Conservation (phyloP, 495 filamentous ascomycete species). For the Podospora appendiculata region DNA sequence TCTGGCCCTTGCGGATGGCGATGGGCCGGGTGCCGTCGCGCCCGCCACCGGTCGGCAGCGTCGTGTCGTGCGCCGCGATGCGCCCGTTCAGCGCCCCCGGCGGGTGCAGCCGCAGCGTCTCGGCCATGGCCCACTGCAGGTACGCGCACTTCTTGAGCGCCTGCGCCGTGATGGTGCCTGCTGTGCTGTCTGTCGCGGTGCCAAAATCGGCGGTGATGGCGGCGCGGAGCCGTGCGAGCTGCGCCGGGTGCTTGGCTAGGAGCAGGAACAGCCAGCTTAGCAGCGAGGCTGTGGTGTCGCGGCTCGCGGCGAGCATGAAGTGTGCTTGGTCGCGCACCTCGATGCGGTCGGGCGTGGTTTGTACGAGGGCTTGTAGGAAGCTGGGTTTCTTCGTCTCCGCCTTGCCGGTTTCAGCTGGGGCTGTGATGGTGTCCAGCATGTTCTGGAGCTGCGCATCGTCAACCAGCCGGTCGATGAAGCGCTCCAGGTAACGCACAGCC, state of each 20-base stretch:
- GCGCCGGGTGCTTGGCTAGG: neutral
- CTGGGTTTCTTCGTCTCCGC: neutral
- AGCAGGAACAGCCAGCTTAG: constrained; percentile 4
- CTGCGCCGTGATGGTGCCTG: neutral
- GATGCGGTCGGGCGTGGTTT: too few species aligned
- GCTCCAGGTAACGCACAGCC: constrained; percentile 4
- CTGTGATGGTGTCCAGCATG: neutral
- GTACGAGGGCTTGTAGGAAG: too few species aligned
- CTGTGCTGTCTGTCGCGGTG: neutral
- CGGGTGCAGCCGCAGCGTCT: constrained; percentile 1
- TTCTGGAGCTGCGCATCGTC: neutral
- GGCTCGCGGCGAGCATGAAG: constrained; percentile 1
- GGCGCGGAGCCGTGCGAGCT: neutral
- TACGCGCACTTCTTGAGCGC: neutral
- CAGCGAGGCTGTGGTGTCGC: constrained; percentile 1
- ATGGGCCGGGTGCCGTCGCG: neutral
- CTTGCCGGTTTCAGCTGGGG: constrained; percentile 1
- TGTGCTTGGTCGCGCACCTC: constrained; percentile 2
- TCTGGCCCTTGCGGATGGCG: constrained; percentile 2
- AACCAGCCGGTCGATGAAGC: constrained; percentile 4
- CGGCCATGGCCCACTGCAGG: neutral
- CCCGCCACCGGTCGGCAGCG: constrained; percentile 1
- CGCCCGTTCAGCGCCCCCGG: constrained; percentile 1
- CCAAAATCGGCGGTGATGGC: neutral
- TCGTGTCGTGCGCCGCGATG: neutral